A percentile compares a stretch with the other conserved stretches of the same genome.
These are phyloP conservation scores for Elymus sibiricus DNA, from an alignment of 176 grass and related monocot species.

Conservation along the genomic window DNA sequence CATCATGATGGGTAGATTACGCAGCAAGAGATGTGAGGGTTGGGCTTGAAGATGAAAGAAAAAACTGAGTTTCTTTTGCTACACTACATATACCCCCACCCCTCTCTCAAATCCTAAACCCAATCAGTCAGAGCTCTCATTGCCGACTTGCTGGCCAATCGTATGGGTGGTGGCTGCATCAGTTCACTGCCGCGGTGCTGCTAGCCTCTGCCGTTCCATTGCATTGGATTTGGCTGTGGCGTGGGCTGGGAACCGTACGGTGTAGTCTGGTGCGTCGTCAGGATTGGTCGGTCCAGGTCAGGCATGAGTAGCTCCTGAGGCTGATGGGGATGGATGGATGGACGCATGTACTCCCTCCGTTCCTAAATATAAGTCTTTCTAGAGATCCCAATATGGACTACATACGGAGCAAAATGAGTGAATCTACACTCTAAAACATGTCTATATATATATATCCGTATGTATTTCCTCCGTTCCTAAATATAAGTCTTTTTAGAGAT, in stretches of 20 bases:
- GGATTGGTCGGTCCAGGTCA: not conserved
- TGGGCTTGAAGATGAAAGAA: no score
- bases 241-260: not conserved
- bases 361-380: no score
- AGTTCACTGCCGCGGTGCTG: not conserved
- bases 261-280: not conserved
- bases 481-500: no score
- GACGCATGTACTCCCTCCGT: no score
- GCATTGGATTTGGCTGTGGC: not conserved
- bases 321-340: not conserved
- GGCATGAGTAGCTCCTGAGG: not conserved
- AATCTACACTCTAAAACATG: no score
- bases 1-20: not conserved
- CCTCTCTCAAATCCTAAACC: not conserved
- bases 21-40: not conserved
- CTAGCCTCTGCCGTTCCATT: constrained; percentile 9
- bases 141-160: not conserved
- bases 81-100: no score
- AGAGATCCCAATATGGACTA: no score
- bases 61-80: no score
- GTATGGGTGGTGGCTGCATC: not conserved
- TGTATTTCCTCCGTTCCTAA: no score
- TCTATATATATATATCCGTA: no score
- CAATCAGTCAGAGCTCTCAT: not conserved
- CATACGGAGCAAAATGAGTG: no score